Percentiles rank a stretch among this genome's conserved stretches.
These are phyloP conservation scores for Aspergillus novofumigatus DNA, from an alignment of 2,329 filamentous ascomycete genomes.

Conservation along the genomic window DNA sequence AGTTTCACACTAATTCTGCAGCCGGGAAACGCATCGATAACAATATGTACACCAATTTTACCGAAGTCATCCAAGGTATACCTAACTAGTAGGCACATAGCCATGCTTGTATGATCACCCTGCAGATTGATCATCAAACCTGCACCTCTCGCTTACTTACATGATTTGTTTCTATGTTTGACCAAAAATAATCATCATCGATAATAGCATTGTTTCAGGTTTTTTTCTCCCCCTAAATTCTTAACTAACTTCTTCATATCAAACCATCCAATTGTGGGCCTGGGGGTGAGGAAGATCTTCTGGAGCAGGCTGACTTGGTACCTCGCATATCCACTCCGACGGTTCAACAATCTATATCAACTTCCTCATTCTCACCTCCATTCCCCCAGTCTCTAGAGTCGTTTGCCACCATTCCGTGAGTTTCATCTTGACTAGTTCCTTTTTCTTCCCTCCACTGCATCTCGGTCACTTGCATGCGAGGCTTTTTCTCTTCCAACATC, in stretches of 20 bases:
- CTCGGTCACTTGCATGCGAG: slow-evolving; percentile 10
- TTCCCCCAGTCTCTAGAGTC: not conserved
- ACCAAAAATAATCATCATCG: slow-evolving; percentile 2
- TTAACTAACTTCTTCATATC: not conserved
- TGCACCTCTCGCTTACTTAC: slow-evolving; percentile 3
- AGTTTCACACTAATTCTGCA: not conserved
- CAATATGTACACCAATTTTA: not conserved
- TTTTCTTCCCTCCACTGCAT: slow-evolving; percentile 7
- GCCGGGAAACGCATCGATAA: not conserved
- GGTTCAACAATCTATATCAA: slow-evolving; percentile 3
- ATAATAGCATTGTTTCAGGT: not conserved
- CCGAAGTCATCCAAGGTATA: not conserved
- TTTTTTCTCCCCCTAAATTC: not conserved
- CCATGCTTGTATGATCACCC: slow-evolving; percentile 16
- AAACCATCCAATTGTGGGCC: not conserved
- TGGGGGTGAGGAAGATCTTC: not conserved
- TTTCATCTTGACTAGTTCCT: slow-evolving; percentile 11
- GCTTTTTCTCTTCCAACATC: slow-evolving; percentile 5
- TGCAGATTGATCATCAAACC: slow-evolving; percentile 13
- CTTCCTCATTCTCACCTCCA: not conserved
- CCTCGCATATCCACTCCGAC: not conserved
- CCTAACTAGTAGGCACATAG: slow-evolving; percentile 9
- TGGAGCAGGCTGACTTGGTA: not conserved
- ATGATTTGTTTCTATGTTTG: not conserved
- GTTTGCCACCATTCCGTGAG: slow-evolving; percentile 2